Base-by-base conservation (phyloP, 805 yeast genomes). In the Zygosaccharomyces gambellarensis region DNA sequence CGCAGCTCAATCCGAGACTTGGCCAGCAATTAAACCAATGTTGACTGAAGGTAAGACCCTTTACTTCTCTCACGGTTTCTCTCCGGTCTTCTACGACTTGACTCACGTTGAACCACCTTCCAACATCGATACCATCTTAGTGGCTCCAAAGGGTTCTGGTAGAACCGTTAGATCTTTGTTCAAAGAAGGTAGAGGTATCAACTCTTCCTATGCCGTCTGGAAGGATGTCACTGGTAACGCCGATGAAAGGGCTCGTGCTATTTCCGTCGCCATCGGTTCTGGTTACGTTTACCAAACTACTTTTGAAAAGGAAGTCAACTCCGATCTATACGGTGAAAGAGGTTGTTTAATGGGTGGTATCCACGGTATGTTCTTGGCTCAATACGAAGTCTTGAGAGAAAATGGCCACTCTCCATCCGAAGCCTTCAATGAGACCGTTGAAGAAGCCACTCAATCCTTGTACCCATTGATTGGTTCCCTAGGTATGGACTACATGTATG, bases 401-500 rank as follows among this genome's bases (percentile, higher is more conserved):
- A 90, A 95, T 73, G 99, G 99, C 61, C 99, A 94, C 85, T 81
- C 97, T 61, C 99, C 99, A 79, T 89, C 97, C 54, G 99, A 94
- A 82, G 98, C 99, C 67, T 94, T 94, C 90, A 94, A 94, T 78
- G 99, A 94, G 82, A 94, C 99, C 64, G 99, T 94, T 63, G 99
- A 94, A 82, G 99, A 94, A 81, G 99, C 99, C 61, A 94, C 99
- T 59, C 99, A 94, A 81, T 94, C 98, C 50, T 82, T 94, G 69
- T 94, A 94, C 87, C 99, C 99, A 77, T 85, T 94, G 81, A 75
- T 94, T 65, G 99, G 99, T 78, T 90, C 89, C 78, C 87, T 94
- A 83, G 99, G 99, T 80, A 94, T 94, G 99, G 99, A 94, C 79
- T 94, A 94, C 92, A 94, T 94, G 99, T 94, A 94, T 84, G 98